Base-by-base conservation (phyloP, 441 rosid species). In the Viola pubescens region DNA sequence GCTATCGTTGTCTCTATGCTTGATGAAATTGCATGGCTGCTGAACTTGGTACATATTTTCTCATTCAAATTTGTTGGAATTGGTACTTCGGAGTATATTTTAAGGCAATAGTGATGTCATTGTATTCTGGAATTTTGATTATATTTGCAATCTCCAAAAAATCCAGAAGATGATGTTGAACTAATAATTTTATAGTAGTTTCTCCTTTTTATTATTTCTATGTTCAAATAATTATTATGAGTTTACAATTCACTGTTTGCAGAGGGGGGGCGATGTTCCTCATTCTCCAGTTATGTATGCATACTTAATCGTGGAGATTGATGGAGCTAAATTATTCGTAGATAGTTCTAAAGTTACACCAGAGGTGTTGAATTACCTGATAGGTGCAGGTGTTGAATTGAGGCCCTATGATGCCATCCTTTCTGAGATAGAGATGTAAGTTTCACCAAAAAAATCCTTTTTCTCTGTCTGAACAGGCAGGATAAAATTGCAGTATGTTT, bases 191-290 rank as follows among this genome's bases (percentile, higher is more conserved):
- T 40, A 50, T 7, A 26, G 26, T 58, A 1, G 3, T 49, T 67
- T 19, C 12, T 45, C 4, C 26, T 55, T 45, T 50, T 60, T n/a
- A 14, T 48, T 26, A 52, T 56, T 53, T 4, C 58, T 44, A 42
- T 46, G 42, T 47, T 26, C 13, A 39, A 50, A 48, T 58, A 42
- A 38, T 40, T 45, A 50, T 37, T 47, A 3, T 59, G 12, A 43
- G 26, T 57, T 49, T 71, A 56, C 26, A 19, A 19, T 19, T 19
- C 26, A 19, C 26, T 19, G 63, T 56, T 70, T 81, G 77, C 82
- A 94, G 98, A 84, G 98, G 80, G 98, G 97, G 66, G 74, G 80
- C 40, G 98, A 94, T 76, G 86, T 89, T 77, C 97, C 97, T 64
- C 86, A 89, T 81, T 89, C 98, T 34, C 97, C 98, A 57, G 97